These are phyloP conservation scores for Golubevia pallescens DNA, from an alignment of 1,284 basidiomycete genomes.

Conservation along the genomic window DNA sequence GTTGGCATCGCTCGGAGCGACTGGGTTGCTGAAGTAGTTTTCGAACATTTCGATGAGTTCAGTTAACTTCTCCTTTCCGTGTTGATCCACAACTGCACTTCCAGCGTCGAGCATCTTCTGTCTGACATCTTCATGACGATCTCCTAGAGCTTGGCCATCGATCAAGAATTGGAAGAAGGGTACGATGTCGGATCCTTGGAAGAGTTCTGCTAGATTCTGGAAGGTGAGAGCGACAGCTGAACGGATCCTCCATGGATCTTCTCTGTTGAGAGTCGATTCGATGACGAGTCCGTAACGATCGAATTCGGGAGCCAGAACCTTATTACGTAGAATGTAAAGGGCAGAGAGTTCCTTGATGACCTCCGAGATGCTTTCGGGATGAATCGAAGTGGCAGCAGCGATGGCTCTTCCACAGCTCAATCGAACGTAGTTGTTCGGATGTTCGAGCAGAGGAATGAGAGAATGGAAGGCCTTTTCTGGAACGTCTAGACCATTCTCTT, in stretches of 20 bases:
- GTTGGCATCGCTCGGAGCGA: slow-evolving; percentile 23
- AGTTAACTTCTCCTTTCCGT: slow-evolving; percentile 77
- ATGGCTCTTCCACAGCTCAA: slow-evolving; percentile 76
- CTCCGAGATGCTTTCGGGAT: slow-evolving; percentile 73
- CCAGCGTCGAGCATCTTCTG: slow-evolving; percentile 86
- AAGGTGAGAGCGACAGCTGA: slow-evolving; percentile 79
- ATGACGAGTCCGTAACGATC: slow-evolving; percentile 82
- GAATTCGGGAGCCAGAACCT: slow-evolving; percentile 76
- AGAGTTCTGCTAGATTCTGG: slow-evolving; percentile 74
- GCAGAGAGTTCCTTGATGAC: slow-evolving; percentile 71
- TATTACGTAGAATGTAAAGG: slow-evolving; percentile 86
- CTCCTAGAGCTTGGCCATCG: slow-evolving; percentile 82
- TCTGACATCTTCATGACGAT: slow-evolving; percentile 81
- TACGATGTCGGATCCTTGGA: slow-evolving; percentile 74
- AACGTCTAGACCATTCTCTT: slow-evolving; percentile 93
- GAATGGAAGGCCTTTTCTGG: too few species aligned
- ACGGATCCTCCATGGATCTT: slow-evolving; percentile 90
- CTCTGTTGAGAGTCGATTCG: slow-evolving; percentile 81
- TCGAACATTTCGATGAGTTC: slow-evolving; percentile 86
- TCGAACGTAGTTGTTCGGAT: slow-evolving; percentile 82
- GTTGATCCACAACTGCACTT: slow-evolving; percentile 79
- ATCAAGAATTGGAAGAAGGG: slow-evolving; percentile 89
- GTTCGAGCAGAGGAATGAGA: slow-evolving; percentile 50
- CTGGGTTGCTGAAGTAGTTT: slow-evolving; percentile 71
- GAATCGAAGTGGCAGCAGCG: slow-evolving; percentile 77